phyloP scores from a whole-genome alignment of 2,329 filamentous ascomycete genomes.

The Pseudopithomyces maydicus region DNA sequence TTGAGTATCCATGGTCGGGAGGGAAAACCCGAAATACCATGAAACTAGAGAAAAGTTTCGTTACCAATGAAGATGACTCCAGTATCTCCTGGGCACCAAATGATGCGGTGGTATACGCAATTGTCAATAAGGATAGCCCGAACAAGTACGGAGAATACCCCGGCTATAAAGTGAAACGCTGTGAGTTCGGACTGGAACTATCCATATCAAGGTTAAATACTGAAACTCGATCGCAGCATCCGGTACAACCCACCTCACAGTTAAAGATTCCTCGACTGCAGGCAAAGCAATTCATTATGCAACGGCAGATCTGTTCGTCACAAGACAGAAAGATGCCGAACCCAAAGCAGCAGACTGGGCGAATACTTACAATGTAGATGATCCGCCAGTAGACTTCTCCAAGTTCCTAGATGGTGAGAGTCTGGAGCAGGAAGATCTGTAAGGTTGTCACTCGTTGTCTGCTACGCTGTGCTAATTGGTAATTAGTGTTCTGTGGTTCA shows the following conservation, averaged over 20 bases:
- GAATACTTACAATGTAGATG: constrained; percentile 52
- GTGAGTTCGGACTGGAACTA: background rate
- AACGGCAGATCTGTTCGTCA: constrained; percentile 57
- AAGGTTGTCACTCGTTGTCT: constrained; percentile 10
- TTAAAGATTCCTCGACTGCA: constrained; percentile 54
- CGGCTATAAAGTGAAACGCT: constrained; percentile 58
- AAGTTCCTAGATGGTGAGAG: constrained; percentile 56
- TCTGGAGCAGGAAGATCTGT: constrained; percentile 46
- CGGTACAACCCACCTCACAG: constrained; percentile 46
- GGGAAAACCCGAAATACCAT: constrained; percentile 57
- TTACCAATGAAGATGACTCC: constrained; percentile 45
- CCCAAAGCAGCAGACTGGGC: constrained; percentile 52
- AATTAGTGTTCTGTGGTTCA: constrained; percentile 56
- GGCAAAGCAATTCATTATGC: constrained; percentile 56
- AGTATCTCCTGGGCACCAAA: constrained; percentile 56
- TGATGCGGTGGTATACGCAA: constrained; percentile 51
- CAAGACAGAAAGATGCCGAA: constrained; percentile 60
- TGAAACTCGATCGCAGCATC: constrained; percentile 16
- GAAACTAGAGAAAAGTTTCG: constrained; percentile 51
- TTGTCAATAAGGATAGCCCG: constrained; percentile 56
- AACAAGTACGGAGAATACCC: constrained; percentile 59
- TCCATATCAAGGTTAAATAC: too few species aligned
- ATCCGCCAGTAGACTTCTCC: constrained; percentile 58
- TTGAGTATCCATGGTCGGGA: constrained; percentile 57
- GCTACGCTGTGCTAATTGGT: background rate